These are phyloP conservation scores for Rhodotorula glutinis DNA, from an alignment of 1,284 basidiomycete genomes.

Conservation along the genomic window DNA sequence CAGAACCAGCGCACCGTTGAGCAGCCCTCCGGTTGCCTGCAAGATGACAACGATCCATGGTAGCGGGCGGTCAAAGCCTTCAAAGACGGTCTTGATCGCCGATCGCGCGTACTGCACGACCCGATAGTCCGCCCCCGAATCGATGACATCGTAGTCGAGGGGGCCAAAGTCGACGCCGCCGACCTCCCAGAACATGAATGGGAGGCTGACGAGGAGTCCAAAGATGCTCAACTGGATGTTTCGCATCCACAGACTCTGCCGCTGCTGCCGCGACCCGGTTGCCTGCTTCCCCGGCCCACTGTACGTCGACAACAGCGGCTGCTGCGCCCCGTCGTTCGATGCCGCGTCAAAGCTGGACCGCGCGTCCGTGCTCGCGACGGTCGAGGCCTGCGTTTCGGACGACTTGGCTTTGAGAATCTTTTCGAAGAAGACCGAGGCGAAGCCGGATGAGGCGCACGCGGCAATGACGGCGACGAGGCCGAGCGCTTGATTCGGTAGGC, in stretches of 20 bases:
- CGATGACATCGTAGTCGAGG: conserved; percentile 9
- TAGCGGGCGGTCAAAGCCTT: conserved; percentile 45
- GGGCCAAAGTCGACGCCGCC: conserved; percentile 11
- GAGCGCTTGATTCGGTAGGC: conserved; percentile 43
- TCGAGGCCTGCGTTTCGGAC: too few species aligned
- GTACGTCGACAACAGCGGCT: conserved; percentile 1
- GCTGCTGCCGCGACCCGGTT: not conserved
- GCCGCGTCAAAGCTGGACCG: too few species aligned
- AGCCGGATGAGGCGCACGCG: conserved; percentile 48
- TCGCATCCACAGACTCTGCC: conserved; percentile 45
- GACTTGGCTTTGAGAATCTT: conserved; percentile 45
- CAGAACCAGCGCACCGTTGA: conserved; percentile 42
- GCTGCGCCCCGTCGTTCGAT: not conserved
- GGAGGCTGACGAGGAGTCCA: conserved; percentile 43
- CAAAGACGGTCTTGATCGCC: conserved; percentile 31
- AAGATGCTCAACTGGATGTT: conserved; percentile 49
- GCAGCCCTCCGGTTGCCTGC: conserved; percentile 47
- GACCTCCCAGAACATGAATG: conserved; percentile 40
- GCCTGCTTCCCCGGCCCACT: not conserved
- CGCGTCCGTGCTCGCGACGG: too few species aligned
- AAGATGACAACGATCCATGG: conserved; percentile 47
- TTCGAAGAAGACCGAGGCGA: conserved; percentile 49
- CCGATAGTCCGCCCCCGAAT: not conserved
- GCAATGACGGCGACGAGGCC: conserved; percentile 47
- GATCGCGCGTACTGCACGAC: not conserved